Base-by-base conservation (phyloP, 768 basidiomycete species). In the Clathrus columnatus region DNA sequence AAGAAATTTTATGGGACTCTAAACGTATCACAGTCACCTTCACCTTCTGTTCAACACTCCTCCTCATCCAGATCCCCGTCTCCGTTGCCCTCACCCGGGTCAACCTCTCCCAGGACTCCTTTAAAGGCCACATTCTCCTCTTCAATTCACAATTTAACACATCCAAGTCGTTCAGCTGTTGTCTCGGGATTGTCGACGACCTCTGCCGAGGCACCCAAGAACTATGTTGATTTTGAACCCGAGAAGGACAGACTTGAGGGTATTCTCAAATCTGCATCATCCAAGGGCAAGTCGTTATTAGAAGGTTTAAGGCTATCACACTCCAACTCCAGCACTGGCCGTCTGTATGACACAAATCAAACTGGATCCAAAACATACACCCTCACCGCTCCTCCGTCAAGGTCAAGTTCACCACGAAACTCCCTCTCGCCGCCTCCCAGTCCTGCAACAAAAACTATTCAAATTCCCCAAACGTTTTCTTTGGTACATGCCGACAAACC, bases 141-240 rank as follows among this genome's bases (percentile, higher is more conserved):
- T 56, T 23, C 44, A 18, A 42, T 68, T 65, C 43, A 59, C 75
- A 7, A 78, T 80, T 4, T 83, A 85, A 64, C 72, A 72, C 32
- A 67, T 83, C 10, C 77, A n/a, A 69, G 76, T 24, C 78, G 81
- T 50, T 76, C 85, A 17, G 75, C 79, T 5, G 76, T 84, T 5
- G 84, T 87, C 1, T 85, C 87, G n/a, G 83, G 81, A 10, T 69
- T 91, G 4, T 86, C 81, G 7, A 72, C 72, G 7, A 84, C 87
- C 57, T 78, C 78, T 57, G 86, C 79, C 0, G 85, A 90, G 65
- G 89, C 88, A 0, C 81, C 86, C 0, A 87, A 79, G 69, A 87
- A 82, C 60, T 83, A 79, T 62, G 83, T 90, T 1, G 90, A 91
- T 63, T 88, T 82, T 55, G 89, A 91, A 2, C 85, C 89, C 44